Conservation (phyloP, 305 asterid genomes). For the Petunia hybrid region DNA sequence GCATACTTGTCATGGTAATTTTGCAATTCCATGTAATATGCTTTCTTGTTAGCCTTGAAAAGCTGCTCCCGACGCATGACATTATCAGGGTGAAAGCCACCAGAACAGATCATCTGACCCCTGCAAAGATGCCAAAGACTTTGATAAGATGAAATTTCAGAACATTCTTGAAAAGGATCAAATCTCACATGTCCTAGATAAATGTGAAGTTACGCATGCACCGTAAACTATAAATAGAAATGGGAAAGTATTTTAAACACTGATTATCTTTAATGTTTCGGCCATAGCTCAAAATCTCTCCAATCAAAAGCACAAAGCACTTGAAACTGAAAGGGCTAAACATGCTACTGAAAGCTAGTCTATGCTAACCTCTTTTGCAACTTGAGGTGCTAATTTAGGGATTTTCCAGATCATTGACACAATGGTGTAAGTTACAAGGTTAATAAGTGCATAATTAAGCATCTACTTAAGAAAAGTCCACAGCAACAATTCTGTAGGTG, state of each 20-base stretch:
- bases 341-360: not conserved
- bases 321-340: not conserved
- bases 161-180: constrained; percentile 4
- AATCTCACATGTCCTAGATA: constrained; percentile 23
- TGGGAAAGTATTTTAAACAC: not conserved
- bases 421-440: not conserved
- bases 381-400: constrained; percentile 16
- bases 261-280: constrained; percentile 10
- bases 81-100: constrained; percentile 84
- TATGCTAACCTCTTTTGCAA: constrained; percentile 25
- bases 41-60: constrained; percentile 65
- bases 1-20: constrained; percentile 81
- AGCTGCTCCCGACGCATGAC: constrained; percentile 62
- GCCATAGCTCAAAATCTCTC: not conserved
- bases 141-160: constrained; percentile 3
- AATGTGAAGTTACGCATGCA: constrained; percentile 17
- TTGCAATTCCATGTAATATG: constrained; percentile 66
- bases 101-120: constrained; percentile 83
- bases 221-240: constrained; percentile 20
- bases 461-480: not conserved
- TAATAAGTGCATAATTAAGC: not conserved
- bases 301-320: constrained; percentile 20
- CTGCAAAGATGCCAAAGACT: constrained; percentile 49
- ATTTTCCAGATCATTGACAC: constrained; percentile 10
- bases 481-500: not conserved